Conservation (phyloP, 495 filamentous ascomycete genomes). For the Arthonia radiata region DNA sequence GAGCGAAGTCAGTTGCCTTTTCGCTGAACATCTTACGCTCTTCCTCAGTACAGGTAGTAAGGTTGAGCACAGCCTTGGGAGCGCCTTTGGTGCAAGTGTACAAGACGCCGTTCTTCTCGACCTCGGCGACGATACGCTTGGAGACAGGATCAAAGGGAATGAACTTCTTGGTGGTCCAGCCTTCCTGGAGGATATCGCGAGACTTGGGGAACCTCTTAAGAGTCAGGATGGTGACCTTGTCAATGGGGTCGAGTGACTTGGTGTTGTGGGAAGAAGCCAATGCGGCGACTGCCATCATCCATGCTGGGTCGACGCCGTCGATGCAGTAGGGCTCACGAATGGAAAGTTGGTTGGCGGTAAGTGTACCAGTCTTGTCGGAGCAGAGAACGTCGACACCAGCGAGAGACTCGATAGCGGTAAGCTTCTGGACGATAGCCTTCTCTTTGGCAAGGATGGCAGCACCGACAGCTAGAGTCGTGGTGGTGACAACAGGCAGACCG, state of each 20-base stretch:
- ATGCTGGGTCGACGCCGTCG: constrained; percentile 52
- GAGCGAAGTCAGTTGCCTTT: constrained; percentile 49
- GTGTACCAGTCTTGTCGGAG: constrained; percentile 44
- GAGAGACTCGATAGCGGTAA: constrained; percentile 52
- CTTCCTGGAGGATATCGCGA: constrained; percentile 38
- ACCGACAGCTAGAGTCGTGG: constrained; percentile 51
- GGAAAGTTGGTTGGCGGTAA: constrained; percentile 50
- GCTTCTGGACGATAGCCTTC: constrained; percentile 54
- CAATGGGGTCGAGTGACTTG: constrained; percentile 54
- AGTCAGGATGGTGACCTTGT: constrained; percentile 52
- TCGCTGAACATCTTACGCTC: constrained; percentile 38
- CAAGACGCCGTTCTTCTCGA: constrained; percentile 37
- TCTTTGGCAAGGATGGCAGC: constrained; percentile 49
- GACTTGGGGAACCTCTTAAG: constrained; percentile 51
- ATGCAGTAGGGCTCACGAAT: constrained; percentile 54
- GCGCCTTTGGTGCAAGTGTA: constrained; percentile 51
- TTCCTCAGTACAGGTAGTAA: constrained; percentile 38
- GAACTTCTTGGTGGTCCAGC: constrained; percentile 53
- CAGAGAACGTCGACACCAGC: constrained; percentile 55
- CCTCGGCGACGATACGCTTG: constrained; percentile 49
- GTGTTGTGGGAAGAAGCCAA: constrained; percentile 54
- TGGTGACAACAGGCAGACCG: constrained; percentile 51
- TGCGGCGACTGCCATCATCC: constrained; percentile 57
- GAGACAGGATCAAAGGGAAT: constrained; percentile 57
- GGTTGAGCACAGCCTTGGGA: constrained; percentile 44